Evolutionary conservation across 1,284 basidiomycete genomes (phyloP), one percentile per base, ranked within the genome.

Genomic region (Cryptococcus deneoformans): DNA sequence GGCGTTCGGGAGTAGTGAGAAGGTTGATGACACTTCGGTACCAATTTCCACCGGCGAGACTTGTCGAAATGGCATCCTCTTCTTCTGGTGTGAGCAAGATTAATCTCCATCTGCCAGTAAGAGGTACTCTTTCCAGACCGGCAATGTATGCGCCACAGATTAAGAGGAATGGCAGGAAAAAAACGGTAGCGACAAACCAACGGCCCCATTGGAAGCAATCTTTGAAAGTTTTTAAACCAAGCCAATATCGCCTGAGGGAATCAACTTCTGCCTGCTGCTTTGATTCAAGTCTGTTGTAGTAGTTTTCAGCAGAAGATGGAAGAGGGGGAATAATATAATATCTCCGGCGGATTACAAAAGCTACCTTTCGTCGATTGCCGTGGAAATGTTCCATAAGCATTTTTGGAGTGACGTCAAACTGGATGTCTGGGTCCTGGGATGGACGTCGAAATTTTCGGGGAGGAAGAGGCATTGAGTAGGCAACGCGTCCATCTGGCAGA

Each of bases 31-130:
- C 87, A 47, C 89, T 87, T 60, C 83, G 81, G 75, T 88, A 91
- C 92, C 92, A 95, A 50, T 89, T 90, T 29, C 84, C 78, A 8
- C 90, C 91, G 43, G 86, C 84, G 11, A 95, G 82, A 67, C 88
- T 86, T 2, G 80, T 74, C 14, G 89, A 85, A 43, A 95, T 89
- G 16, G 85, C 84, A 48, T 92, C 89, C 71, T 95, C 92, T 75
- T 94, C 92, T 66, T 92, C 89, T 0, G 91, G 89, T 1, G 90
- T 92, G 8, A 95, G 82, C 11, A 93, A 81, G 59, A 95, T 92
- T 60, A 92, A 75, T 52, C 91, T 82, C 88, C 87, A 90, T 64
- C 90, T 82, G 61, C 91, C 91, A 6, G 90, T 92, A 55, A 92
- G 79, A 1, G 91, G 91, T 4, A 90, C 90, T 64, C 84, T 79